Evolutionary conservation across 768 basidiomycete species (phyloP).

Genomic region (Boletus edulis): DNA sequence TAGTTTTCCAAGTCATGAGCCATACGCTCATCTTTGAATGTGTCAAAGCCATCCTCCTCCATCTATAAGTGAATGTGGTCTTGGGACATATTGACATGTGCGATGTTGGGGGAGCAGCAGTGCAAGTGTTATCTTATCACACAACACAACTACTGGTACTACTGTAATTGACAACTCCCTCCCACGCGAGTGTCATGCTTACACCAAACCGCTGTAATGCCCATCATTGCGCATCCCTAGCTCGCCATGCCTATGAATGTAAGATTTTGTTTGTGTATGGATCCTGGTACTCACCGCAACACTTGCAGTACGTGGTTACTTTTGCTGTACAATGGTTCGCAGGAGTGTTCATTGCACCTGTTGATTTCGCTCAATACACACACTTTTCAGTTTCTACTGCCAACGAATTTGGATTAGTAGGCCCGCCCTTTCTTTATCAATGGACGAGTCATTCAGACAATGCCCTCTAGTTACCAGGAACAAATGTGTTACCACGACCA

Average conservation of each 20-base stretch:
- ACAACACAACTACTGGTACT: too few relatives aligned
- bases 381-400: conserved; percentile 12
- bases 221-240: not conserved
- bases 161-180: too few relatives aligned
- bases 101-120: too few relatives aligned
- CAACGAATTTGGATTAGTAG: conserved; percentile 19
- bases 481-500: not conserved
- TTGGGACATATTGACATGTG: too few relatives aligned
- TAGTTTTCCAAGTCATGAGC: too few relatives aligned
- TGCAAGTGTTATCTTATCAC: too few relatives aligned
- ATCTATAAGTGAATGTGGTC: too few relatives aligned
- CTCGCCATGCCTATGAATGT: conserved; percentile 5
- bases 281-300: not conserved
- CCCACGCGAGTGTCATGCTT: too few relatives aligned
- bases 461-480: not conserved
- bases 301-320: conserved; percentile 1
- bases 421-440: not conserved
- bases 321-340: conserved; percentile 13
- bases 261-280: not conserved
- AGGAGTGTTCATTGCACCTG: not conserved
- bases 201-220: too few relatives aligned
- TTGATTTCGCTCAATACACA: not conserved
- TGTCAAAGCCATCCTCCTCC: too few relatives aligned
- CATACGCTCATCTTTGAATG: too few relatives aligned
- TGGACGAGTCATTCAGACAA: not conserved